Evolutionary conservation across 139 green algal species (phyloP).

Genomic region (Picochlorum sp.): DNA sequence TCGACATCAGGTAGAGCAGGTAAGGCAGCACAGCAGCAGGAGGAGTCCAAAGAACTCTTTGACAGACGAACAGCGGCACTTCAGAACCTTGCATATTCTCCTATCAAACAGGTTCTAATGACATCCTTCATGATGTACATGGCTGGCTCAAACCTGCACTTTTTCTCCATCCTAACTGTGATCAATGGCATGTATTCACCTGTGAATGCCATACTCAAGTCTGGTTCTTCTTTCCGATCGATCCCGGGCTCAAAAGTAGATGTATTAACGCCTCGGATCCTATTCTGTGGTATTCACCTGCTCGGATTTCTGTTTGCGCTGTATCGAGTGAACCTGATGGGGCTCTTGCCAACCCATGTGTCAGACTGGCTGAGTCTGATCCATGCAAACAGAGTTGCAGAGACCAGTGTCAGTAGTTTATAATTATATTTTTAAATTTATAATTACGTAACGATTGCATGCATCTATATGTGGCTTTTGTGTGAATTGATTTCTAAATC

Average conservation of each 20-base stretch:
- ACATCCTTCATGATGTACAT: slow-evolving; percentile 97
- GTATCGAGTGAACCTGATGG: slow-evolving; percentile 82
- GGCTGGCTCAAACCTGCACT: slow-evolving; percentile 78
- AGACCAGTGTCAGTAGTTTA: slow-evolving; percentile 13
- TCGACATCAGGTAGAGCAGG: slow-evolving; percentile 9
- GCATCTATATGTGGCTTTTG: too few relatives aligned
- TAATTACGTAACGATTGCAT: too few relatives aligned
- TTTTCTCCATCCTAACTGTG: slow-evolving; percentile 90
- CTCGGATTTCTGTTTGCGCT: slow-evolving; percentile 66
- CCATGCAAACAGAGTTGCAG: slow-evolving; percentile 11
- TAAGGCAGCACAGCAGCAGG: not conserved
- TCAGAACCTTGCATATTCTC: slow-evolving; percentile 15
- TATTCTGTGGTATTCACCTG: slow-evolving; percentile 71
- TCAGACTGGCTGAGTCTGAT: slow-evolving; percentile 75
- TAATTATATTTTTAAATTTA: not conserved
- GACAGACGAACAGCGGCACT: slow-evolving; percentile 21
- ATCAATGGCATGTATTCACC: slow-evolving; percentile 70
- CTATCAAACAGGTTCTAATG: slow-evolving; percentile 52
- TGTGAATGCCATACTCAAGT: slow-evolving; percentile 64
- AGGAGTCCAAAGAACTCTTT: slow-evolving; percentile 8
- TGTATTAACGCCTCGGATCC: slow-evolving; percentile 48
- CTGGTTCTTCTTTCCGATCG: slow-evolving; percentile 52
- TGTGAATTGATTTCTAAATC: too few relatives aligned
- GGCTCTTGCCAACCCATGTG: slow-evolving; percentile 76
- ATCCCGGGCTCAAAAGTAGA: slow-evolving; percentile 58